Evolutionary conservation across 2,329 filamentous ascomycete species (phyloP).

Genomic region (Colletotrichum karsti): DNA sequence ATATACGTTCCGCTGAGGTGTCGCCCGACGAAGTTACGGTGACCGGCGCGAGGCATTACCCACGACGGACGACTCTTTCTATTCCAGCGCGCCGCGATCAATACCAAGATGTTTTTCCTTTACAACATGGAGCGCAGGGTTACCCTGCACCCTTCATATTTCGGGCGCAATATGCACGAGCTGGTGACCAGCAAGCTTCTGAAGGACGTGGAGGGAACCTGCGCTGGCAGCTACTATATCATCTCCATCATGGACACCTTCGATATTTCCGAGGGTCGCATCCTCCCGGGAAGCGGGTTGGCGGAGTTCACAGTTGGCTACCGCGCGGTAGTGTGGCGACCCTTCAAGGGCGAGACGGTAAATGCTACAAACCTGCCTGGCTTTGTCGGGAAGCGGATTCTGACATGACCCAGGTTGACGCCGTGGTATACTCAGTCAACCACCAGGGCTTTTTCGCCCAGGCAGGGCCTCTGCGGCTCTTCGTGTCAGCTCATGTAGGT

Average conservation of each 20-base stretch:
- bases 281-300: slow-evolving; percentile 89
- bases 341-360: slow-evolving; percentile 98
- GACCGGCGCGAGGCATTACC: neutral
- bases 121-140: slow-evolving; percentile 96
- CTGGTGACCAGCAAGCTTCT: slow-evolving; percentile 90
- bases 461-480: slow-evolving; percentile 80
- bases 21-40: neutral
- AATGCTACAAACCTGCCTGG: slow-evolving; percentile 43
- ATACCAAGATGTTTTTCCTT: slow-evolving; percentile 89
- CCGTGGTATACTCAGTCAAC: slow-evolving; percentile 90
- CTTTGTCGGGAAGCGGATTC: slow-evolving; percentile 24
- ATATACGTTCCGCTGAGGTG: too few species aligned
- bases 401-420: slow-evolving; percentile 77
- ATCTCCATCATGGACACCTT: slow-evolving; percentile 98
- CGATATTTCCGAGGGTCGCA: slow-evolving; percentile 91
- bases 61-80: neutral
- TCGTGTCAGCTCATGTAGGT: slow-evolving; percentile 84
- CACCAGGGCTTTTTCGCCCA: slow-evolving; percentile 90
- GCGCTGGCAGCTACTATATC: slow-evolving; percentile 95
- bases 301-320: slow-evolving; percentile 96
- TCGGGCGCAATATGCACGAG: slow-evolving; percentile 91
- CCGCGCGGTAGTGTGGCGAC: slow-evolving; percentile 95
- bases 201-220: slow-evolving; percentile 93
- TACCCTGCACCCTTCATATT: slow-evolving; percentile 95
- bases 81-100: slow-evolving; percentile 5